Conservation (phyloP, 352 stramenopile species). For the Nothophytophthora sp. region DNA sequence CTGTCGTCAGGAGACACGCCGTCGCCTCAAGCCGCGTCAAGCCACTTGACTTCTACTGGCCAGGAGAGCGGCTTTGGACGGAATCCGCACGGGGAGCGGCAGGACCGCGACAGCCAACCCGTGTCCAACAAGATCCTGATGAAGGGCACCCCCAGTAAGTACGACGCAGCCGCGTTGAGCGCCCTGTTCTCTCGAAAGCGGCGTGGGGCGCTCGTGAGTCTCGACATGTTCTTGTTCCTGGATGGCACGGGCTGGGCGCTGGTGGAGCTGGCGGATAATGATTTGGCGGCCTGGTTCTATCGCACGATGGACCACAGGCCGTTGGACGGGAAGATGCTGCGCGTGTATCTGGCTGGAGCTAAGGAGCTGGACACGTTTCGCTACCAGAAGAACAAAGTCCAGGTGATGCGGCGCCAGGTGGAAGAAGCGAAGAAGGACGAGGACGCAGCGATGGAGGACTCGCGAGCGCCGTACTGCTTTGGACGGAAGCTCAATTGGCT, state of each 20-base stretch:
- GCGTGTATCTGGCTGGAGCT: constrained; percentile 51
- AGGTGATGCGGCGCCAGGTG: constrained; percentile 34
- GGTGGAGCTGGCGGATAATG: constrained; percentile 58
- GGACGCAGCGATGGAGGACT: constrained; percentile 9
- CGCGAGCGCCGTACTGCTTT: constrained; percentile 48
- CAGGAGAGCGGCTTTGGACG: constrained; percentile 19
- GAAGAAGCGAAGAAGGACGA: constrained; percentile 23
- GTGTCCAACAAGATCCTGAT: constrained; percentile 70
- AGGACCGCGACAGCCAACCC: constrained; percentile 48
- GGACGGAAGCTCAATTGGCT: constrained; percentile 80
- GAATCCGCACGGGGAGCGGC: constrained; percentile 35
- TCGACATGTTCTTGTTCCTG: constrained; percentile 78
- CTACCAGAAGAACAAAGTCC: constrained; percentile 44
- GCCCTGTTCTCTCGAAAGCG: constrained; percentile 47
- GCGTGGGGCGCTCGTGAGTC: constrained; percentile 36
- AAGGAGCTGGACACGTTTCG: constrained; percentile 71
- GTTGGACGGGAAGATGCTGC: constrained; percentile 47
- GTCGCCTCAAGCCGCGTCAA: constrained; percentile 16
- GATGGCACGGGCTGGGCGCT: constrained; percentile 74
- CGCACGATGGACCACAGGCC: constrained; percentile 64
- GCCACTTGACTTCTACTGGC: constrained; percentile 9
- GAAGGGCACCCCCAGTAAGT: constrained; percentile 62
- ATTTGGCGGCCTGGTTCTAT: constrained; percentile 46
- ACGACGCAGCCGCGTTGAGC: constrained; percentile 38
- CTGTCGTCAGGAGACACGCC: constrained; percentile 8